Conservation (phyloP, 331 rosid species). For the Malus hybrid region DNA sequence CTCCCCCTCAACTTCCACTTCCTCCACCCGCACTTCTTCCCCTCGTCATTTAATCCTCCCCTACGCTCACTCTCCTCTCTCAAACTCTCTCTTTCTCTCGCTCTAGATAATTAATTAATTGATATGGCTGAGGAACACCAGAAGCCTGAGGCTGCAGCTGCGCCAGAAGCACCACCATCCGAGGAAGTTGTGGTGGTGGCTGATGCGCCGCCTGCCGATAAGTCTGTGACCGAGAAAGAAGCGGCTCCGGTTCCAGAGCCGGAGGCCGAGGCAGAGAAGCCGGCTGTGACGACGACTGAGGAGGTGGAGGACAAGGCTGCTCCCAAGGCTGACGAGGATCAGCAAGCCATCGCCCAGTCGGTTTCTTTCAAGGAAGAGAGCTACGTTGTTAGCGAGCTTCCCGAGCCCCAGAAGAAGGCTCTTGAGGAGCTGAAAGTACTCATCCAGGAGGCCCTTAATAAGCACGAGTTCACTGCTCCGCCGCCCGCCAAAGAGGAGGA, state of each 20-base stretch:
- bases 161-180: constrained; percentile 1
- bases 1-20: background rate
- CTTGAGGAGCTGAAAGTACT: constrained; percentile 67
- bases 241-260: constrained; percentile 8
- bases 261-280: constrained; percentile 19
- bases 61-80: background rate
- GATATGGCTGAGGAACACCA: constrained; percentile 63
- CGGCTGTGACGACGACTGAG: constrained; percentile 6
- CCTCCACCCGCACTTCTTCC: too few relatives aligned
- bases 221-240: constrained; percentile 13
- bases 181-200: constrained; percentile 31
- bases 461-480: constrained; percentile 51
- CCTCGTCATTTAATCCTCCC: background rate
- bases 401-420: constrained; percentile 76
- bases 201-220: constrained; percentile 10
- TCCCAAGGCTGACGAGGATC: constrained; percentile 20
- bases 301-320: constrained; percentile 7
- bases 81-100: background rate
- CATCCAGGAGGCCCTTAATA: constrained; percentile 66
- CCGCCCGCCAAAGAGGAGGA: constrained; percentile 34
- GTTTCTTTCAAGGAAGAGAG: constrained; percentile 90
- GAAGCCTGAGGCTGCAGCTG: constrained; percentile 34
- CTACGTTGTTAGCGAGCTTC: constrained; percentile 75
- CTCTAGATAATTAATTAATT: background rate
- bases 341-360: constrained; percentile 43